Conservation (phyloP, 148 eudicot genomes). For the Oxyria digyna region DNA sequence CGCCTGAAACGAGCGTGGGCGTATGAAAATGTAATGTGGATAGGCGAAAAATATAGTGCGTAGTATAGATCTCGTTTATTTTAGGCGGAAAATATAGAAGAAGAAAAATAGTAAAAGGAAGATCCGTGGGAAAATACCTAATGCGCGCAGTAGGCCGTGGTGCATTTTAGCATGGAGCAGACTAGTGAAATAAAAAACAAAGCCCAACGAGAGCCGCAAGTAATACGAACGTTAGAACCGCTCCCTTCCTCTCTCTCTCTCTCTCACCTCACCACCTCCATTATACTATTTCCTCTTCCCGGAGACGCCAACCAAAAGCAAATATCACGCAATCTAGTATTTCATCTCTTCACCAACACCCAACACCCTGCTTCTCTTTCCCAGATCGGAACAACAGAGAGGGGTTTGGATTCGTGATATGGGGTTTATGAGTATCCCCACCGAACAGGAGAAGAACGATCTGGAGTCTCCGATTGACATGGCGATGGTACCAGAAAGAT, state of each 20-base stretch:
- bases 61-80: no score
- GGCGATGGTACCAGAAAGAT: conserved; percentile 37
- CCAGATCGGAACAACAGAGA: neutral
- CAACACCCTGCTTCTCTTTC: neutral
- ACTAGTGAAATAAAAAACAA: neutral
- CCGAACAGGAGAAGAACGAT: conserved; percentile 2
- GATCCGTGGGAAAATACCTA: no score
- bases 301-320: neutral
- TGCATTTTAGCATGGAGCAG: neutral
- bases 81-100: no score
- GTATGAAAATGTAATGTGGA: no score
- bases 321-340: neutral
- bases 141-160: neutral
- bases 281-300: neutral
- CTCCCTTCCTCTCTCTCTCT: neutral
- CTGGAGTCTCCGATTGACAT: neutral
- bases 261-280: neutral
- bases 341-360: neutral
- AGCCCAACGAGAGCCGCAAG: conserved; percentile 8
- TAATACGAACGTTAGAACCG: conserved; percentile 9
- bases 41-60: no score
- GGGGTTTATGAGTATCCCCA: neutral
- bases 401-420: neutral
- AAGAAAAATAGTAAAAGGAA: no score
- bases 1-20: no score